A percentile compares a stretch with the other conserved stretches of the same genome.
phyloP scores from a whole-genome alignment of 192 early-diverging fungal genomes.

The Entomortierella lignicola region DNA sequence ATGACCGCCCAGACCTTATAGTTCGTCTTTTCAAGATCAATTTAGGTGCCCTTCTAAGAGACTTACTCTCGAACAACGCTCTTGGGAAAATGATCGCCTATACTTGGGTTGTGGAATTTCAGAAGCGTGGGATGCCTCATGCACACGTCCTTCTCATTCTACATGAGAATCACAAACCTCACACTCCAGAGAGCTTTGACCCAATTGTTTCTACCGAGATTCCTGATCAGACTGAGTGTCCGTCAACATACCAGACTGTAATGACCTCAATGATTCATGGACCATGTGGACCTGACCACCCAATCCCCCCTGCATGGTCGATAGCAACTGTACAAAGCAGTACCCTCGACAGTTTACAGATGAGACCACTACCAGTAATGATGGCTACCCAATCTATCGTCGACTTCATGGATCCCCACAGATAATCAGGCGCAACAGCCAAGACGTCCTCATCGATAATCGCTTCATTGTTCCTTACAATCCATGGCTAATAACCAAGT shows the following conservation, averaged over 20 bases:
- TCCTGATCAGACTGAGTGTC: slow-evolving; percentile 12
- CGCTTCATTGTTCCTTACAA: slow-evolving; percentile 49
- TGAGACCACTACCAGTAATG: slow-evolving; percentile 10
- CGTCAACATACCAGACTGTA: slow-evolving; percentile 27
- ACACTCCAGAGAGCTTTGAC: slow-evolving; percentile 29
- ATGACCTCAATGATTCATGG: slow-evolving; percentile 46
- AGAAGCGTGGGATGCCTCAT: slow-evolving; percentile 55
- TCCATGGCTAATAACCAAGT: slow-evolving; percentile 42
- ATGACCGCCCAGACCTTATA: slow-evolving; percentile 24
- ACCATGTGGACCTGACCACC: slow-evolving; percentile 19
- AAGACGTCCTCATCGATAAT: slow-evolving; percentile 35
- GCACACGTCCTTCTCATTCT: slow-evolving; percentile 50
- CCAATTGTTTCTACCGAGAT: slow-evolving; percentile 38
- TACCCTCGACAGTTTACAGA: slow-evolving; percentile 16
- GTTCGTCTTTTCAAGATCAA: slow-evolving; percentile 45
- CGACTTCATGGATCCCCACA: neutral
- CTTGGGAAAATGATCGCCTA: slow-evolving; percentile 28
- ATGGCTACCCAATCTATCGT: slow-evolving; percentile 46
- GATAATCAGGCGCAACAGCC: neutral
- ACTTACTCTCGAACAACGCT: slow-evolving; percentile 16
- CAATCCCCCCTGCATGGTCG: slow-evolving; percentile 34
- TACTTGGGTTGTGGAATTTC: slow-evolving; percentile 52
- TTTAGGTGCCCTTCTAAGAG: slow-evolving; percentile 30
- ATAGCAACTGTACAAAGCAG: slow-evolving; percentile 32
- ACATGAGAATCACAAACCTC: slow-evolving; percentile 6